Evolutionary conservation across 192 early-diverging fungal species (phyloP).

Genomic region (Cladochytrium replicatum): DNA sequence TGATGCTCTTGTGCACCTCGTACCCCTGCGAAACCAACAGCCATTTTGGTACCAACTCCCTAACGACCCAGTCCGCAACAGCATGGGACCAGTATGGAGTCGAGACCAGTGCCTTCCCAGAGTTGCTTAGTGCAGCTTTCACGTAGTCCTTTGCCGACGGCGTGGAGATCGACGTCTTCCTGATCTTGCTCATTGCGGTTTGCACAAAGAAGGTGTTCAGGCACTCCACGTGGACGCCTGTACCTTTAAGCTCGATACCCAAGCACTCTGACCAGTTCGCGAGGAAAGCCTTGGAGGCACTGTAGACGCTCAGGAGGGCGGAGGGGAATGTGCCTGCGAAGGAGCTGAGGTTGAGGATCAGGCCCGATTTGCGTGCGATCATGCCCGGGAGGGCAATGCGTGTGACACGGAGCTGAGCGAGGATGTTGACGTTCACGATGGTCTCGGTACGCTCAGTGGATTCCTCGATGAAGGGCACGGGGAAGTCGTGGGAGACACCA

Average conservation of each 20-base stretch:
- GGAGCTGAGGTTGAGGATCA: constrained; percentile 90
- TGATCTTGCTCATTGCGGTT: constrained; percentile 89
- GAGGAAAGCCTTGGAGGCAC: constrained; percentile 88
- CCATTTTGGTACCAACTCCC: constrained; percentile 43
- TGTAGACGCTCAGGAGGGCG: constrained; percentile 81
- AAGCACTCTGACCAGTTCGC: constrained; percentile 73
- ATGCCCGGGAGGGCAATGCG: constrained; percentile 71
- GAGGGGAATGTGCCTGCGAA: constrained; percentile 77
- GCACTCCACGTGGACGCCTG: constrained; percentile 78
- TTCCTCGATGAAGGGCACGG: constrained; percentile 77
- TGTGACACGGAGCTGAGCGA: constrained; percentile 72
- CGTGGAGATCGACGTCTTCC: constrained; percentile 64
- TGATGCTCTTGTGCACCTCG: constrained; percentile 52
- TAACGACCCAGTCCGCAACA: constrained; percentile 56
- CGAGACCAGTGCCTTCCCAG: constrained; percentile 50
- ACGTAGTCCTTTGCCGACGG: constrained; percentile 79
- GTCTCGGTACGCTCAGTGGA: constrained; percentile 44
- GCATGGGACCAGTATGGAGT: constrained; percentile 64
- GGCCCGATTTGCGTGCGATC: constrained; percentile 58
- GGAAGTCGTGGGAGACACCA: constrained; percentile 82
- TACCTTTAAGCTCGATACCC: constrained; percentile 60
- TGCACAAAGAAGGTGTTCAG: constrained; percentile 94
- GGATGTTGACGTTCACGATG: constrained; percentile 83
- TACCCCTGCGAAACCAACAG: constrained; percentile 49
- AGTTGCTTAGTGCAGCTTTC: constrained; percentile 55